Conservation (phyloP, 2,329 filamentous ascomycete genomes). For the Alternaria panax region DNA sequence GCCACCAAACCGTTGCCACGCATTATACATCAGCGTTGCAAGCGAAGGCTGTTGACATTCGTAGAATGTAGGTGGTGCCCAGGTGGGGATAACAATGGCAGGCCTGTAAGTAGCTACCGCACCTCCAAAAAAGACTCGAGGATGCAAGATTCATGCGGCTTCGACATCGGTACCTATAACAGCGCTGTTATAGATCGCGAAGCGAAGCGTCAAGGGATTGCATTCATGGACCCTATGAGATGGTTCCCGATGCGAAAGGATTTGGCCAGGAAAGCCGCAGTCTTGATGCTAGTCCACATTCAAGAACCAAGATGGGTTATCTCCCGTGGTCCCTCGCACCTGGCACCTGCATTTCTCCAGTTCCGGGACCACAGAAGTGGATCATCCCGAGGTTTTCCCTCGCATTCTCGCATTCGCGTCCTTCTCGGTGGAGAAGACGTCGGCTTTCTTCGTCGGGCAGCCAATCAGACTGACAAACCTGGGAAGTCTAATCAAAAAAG, state of each 20-base stretch:
- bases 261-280: background rate
- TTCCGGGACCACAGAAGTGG: background rate
- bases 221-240: background rate
- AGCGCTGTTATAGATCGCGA: background rate
- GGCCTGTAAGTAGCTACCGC: background rate
- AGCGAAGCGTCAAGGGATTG: background rate
- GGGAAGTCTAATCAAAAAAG: background rate
- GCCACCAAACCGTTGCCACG: conserved; percentile 11
- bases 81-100: background rate
- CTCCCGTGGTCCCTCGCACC: background rate
- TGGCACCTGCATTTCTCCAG: background rate
- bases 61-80: background rate
- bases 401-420: background rate
- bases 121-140: background rate
- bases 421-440: background rate
- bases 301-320: background rate
- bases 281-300: background rate
- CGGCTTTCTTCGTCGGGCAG: conserved; percentile 3
- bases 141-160: background rate
- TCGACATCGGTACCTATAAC: background rate
- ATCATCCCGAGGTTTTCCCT: too few species aligned
- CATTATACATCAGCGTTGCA: background rate
- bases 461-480: conserved; percentile 4
- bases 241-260: background rate
- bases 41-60: background rate